These are phyloP conservation scores for Daldinia sp. DNA, from an alignment of 2,329 filamentous ascomycete genomes.

Conservation along the genomic window DNA sequence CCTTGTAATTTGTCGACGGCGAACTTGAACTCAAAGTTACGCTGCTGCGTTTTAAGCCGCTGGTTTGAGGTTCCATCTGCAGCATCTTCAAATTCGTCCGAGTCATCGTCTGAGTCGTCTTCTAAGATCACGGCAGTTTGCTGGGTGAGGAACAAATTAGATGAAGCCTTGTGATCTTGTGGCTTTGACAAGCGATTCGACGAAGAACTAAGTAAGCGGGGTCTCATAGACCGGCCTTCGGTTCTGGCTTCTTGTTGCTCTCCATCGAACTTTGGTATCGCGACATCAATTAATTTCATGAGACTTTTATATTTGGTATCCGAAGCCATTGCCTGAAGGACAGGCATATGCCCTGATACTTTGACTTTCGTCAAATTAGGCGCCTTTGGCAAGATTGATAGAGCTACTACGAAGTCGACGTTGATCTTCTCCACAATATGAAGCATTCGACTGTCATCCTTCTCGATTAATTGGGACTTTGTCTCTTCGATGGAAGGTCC, in stretches of 20 bases:
- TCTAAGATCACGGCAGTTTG: slow-evolving; percentile 84
- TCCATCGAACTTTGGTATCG: slow-evolving; percentile 83
- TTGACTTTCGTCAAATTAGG: slow-evolving; percentile 92
- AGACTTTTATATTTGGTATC: slow-evolving; percentile 97
- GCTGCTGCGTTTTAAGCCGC: slow-evolving; percentile 81
- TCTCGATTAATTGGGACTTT: slow-evolving; percentile 79
- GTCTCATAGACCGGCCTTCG: slow-evolving; percentile 55
- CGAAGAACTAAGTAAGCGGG: slow-evolving; percentile 60
- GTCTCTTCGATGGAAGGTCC: slow-evolving; percentile 93
- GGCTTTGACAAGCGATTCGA: slow-evolving; percentile 61
- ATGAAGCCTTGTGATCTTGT: slow-evolving; percentile 70
- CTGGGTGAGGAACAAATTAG: slow-evolving; percentile 77
- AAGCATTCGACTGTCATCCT: slow-evolving; percentile 76
- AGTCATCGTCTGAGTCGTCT: slow-evolving; percentile 74
- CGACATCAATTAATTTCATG: slow-evolving; percentile 96
- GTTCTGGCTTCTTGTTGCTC: slow-evolving; percentile 53
- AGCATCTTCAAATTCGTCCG: slow-evolving; percentile 76
- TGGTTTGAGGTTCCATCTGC: slow-evolving; percentile 67
- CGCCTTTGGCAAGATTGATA: slow-evolving; percentile 95
- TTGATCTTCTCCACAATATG: slow-evolving; percentile 98
- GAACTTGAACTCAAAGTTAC: slow-evolving; percentile 96
- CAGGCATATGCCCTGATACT: slow-evolving; percentile 89
- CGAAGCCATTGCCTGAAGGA: slow-evolving; percentile 90
- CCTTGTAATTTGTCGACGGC: slow-evolving; percentile 94
- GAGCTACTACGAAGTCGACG: slow-evolving; percentile 95